These are phyloP conservation scores for Stagonosporopsis cucurbitacearum DNA, from an alignment of 2,329 filamentous ascomycete species.

Conservation along the genomic window DNA sequence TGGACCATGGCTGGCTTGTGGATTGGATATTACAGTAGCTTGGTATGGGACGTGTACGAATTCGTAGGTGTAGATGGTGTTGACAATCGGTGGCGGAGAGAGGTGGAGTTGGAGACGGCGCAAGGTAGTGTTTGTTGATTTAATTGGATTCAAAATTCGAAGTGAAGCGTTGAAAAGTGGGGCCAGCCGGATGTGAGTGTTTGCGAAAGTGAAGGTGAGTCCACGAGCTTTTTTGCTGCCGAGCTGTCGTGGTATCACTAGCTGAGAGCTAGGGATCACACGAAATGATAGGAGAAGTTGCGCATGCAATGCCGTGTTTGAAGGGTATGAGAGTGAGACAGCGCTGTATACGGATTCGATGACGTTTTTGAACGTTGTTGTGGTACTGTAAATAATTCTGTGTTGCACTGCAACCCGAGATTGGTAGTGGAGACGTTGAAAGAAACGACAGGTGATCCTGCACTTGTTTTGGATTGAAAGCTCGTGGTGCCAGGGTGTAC, in stretches of 20 bases:
- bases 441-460: constrained; percentile 15
- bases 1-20: constrained; percentile 56
- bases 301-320: constrained; percentile 9
- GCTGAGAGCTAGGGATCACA: constrained; percentile 1
- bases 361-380: constrained; percentile 11
- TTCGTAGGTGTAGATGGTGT: not conserved
- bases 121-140: not conserved
- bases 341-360: constrained; percentile 1
- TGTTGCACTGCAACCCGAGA: constrained; percentile 26
- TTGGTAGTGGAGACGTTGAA: constrained; percentile 22
- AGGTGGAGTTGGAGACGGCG: not conserved
- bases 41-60: not conserved
- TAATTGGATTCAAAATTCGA: not conserved
- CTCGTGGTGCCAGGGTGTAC: constrained; percentile 6
- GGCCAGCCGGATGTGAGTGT: constrained; percentile 7
- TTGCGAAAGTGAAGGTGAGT: constrained; percentile 9
- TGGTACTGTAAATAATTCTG: constrained; percentile 19
- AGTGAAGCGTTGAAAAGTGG: constrained; percentile 12
- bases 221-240: not conserved
- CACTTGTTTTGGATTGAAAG: constrained; percentile 17
- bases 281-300: not conserved
- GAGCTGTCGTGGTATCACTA: constrained; percentile 15
- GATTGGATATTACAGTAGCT: not conserved
- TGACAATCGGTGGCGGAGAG: not conserved
- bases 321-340: not conserved